Conservation (phyloP, 179 eudicot species). For the Vitellaria paradoxa region DNA sequence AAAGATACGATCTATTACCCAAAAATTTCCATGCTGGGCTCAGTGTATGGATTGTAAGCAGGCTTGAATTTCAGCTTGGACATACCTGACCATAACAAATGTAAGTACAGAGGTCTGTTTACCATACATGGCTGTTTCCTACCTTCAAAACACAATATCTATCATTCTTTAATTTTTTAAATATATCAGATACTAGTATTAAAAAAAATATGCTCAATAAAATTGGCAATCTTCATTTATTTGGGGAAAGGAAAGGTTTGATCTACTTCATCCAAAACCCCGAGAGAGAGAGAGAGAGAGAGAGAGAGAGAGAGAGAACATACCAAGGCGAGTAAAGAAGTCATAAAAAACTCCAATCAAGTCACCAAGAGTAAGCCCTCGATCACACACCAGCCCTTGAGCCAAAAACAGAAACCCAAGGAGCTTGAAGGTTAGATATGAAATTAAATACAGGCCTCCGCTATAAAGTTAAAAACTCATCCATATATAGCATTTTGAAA, state of each 20-base stretch:
- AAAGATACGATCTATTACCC: slow-evolving; percentile 34
- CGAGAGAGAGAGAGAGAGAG: neutral
- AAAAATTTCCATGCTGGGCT: slow-evolving; percentile 97
- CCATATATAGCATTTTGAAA: neutral
- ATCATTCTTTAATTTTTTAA: neutral
- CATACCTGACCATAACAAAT: slow-evolving; percentile 59
- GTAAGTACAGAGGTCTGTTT: neutral
- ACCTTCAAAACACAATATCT: neutral
- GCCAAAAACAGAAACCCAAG: slow-evolving; percentile 7
- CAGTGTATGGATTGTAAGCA: slow-evolving; percentile 96
- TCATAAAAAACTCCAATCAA: slow-evolving; percentile 83
- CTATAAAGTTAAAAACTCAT: neutral
- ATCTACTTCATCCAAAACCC: neutral
- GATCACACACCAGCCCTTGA: slow-evolving; percentile 81
- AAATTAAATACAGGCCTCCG: neutral
- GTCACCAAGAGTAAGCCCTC: slow-evolving; percentile 87
- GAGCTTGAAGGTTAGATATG: neutral
- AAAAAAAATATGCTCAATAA: neutral
- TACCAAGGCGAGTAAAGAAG: slow-evolving; percentile 90
- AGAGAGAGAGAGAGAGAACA: neutral
- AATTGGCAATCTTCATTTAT: neutral
- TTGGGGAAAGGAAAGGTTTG: neutral
- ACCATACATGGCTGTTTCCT: neutral
- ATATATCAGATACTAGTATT: neutral
- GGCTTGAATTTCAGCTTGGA: slow-evolving; percentile 88